Conservation (phyloP, 1,284 basidiomycete genomes). For the Tremellales sp. region DNA sequence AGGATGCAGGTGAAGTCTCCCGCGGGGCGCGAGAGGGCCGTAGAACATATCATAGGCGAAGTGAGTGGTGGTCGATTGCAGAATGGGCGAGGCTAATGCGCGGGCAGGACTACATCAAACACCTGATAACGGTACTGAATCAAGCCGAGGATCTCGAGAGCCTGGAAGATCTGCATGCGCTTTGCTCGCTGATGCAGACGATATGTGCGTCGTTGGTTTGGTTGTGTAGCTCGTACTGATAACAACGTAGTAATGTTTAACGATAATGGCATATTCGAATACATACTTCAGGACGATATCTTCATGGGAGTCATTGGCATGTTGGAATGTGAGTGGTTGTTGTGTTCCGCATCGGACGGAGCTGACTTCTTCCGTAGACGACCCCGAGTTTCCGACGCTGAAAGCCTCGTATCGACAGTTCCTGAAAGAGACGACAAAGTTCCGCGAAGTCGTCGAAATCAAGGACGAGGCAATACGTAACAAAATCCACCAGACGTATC, state of each 20-base stretch:
- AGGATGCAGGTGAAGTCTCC: conserved; percentile 43
- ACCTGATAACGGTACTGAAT: conserved; percentile 75
- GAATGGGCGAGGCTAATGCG: not conserved
- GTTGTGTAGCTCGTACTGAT: not conserved
- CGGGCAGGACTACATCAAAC: conserved; percentile 72
- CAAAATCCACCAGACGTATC: conserved; percentile 95
- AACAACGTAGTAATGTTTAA: conserved; percentile 75
- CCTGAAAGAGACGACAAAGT: conserved; percentile 72
- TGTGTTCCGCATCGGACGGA: not conserved
- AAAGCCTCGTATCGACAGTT: conserved; percentile 97
- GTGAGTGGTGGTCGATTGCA: conserved; percentile 12
- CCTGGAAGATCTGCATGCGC: conserved; percentile 77
- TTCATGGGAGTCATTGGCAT: conserved; percentile 92
- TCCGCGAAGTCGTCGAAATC: conserved; percentile 81
- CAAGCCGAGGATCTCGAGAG: conserved; percentile 91
- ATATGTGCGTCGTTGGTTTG: conserved; percentile 64
- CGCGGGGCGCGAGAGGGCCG: conserved; percentile 61
- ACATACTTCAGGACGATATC: conserved; percentile 87
- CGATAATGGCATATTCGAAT: conserved; percentile 91
- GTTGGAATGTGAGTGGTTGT: conserved; percentile 80
- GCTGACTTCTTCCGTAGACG: conserved; percentile 59
- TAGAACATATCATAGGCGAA: conserved; percentile 64
- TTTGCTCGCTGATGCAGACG: conserved; percentile 91
- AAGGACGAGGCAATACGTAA: conserved; percentile 66
- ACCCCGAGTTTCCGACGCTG: conserved; percentile 90